A percentile compares a stretch with the other conserved stretches of the same genome.
phyloP scores from a whole-genome alignment of 495 filamentous ascomycete genomes.

The Penicillium alfredii region DNA sequence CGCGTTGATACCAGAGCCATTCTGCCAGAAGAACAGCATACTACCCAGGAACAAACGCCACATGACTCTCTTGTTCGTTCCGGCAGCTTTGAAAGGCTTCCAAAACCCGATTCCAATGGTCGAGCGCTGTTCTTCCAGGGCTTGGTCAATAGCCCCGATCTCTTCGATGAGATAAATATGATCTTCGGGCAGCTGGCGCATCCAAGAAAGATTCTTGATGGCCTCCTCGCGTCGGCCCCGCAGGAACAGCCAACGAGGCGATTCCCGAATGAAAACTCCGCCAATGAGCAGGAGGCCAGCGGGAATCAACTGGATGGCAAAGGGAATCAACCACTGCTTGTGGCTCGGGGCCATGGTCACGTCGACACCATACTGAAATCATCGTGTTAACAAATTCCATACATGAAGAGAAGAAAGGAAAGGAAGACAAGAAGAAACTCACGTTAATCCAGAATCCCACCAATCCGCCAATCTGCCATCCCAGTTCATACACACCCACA shows the following conservation, averaged over 20 bases:
- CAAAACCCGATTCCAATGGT: conserved; percentile 62
- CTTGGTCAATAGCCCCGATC: conserved; percentile 55
- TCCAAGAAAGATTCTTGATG: conserved; percentile 56
- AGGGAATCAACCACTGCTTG: conserved; percentile 53
- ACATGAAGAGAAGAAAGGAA: neutral
- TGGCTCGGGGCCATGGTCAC: conserved; percentile 25
- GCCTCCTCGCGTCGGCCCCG: conserved; percentile 48
- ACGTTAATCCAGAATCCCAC: conserved; percentile 70
- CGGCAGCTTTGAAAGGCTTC: conserved; percentile 59
- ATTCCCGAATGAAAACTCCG: conserved; percentile 47
- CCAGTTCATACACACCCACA: conserved; percentile 68
- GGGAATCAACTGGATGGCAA: conserved; percentile 52
- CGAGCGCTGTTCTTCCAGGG: conserved; percentile 53
- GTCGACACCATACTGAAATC: conserved; percentile 35
- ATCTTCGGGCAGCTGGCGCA: conserved; percentile 53
- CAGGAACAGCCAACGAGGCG: conserved; percentile 55
- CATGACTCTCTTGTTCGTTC: conserved; percentile 46
- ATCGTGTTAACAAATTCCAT: conserved; percentile 2
- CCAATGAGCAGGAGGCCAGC: conserved; percentile 44
- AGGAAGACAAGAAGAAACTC: conserved; percentile 9
- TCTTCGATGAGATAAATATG: conserved; percentile 67
- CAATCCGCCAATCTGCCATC: conserved; percentile 67
- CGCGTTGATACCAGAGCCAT: conserved; percentile 61
- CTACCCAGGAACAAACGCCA: conserved; percentile 65
- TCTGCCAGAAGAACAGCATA: conserved; percentile 65